Base-by-base conservation (phyloP, 345 rosid genomes). In the Populus alba region DNA sequence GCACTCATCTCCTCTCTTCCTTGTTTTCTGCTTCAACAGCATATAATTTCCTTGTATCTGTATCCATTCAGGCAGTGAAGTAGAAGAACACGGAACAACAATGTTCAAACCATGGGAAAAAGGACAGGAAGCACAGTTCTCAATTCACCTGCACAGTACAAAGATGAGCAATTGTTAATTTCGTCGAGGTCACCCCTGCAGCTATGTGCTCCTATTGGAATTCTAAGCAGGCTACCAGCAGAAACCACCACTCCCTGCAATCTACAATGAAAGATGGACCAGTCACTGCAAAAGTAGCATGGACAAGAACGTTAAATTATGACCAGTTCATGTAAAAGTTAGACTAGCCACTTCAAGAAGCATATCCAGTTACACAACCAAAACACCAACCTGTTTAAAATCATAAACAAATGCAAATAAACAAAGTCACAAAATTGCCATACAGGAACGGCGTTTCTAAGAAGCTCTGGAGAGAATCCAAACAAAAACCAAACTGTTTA, bases 381-480 rank as follows among this genome's bases (percentile, higher is more conserved):
- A 59, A 49, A 71, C 71, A 73, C 68, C 4, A 74, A 92, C 99
- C 95, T 92, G 85, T 77, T 79, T 87, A 73, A 94, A 90, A 72
- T 92, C 97, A 33, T 33, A 33, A 33, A 4, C 37, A 33, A 33
- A 33, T 33, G 6, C 37, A 33, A 33, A 33, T 33, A 33, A 33
- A 33, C 35, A 3, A 4, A 33, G 35, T 33, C 35, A 33, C 35
- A 33, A 33, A 33, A 4, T 33, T 33, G 35, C 4, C 35, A 33
- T 33, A 33, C 37, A 33, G 37, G 37, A 33, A 33, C 37, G 37
- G 6, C 37, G 4, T 33, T 33, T 33, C 37, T 33, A 33, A 33
- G 37, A 33, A 33, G 37, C 37, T 33, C 37, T 33, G 37, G 37
- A 33, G 37, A 33, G 37, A 33, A 33, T 33, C 37, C 37, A 33